A percentile compares a stretch with the other conserved stretches of the same genome.
Conservation (phyloP, 768 basidiomycete genomes). For the Tylopilus cervinicoccineus region DNA sequence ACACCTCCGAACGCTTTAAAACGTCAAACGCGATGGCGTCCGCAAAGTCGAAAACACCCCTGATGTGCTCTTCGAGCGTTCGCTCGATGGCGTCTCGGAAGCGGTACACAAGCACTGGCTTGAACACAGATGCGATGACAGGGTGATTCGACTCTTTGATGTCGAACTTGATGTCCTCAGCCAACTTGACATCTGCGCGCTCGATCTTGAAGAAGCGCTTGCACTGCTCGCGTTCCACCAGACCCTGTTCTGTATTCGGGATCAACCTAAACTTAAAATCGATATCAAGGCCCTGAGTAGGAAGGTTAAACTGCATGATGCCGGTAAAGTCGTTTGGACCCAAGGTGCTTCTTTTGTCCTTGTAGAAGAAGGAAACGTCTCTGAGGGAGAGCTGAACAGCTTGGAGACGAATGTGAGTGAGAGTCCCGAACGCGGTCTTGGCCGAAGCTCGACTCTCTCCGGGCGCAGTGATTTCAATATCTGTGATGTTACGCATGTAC, state of each 20-base stretch:
- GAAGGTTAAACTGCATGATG: slow-evolving; percentile 56
- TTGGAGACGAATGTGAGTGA: slow-evolving; percentile 63
- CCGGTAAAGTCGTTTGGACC: slow-evolving; percentile 59
- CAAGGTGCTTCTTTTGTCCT: slow-evolving; percentile 52
- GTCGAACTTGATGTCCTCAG: slow-evolving; percentile 50
- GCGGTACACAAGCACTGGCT: slow-evolving; percentile 53
- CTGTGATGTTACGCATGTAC: slow-evolving; percentile 69
- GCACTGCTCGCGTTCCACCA: slow-evolving; percentile 40
- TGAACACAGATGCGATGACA: slow-evolving; percentile 57
- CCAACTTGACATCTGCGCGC: slow-evolving; percentile 48
- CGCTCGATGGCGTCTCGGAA: slow-evolving; percentile 59
- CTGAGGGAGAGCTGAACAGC: slow-evolving; percentile 59
- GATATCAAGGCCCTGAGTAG: slow-evolving; percentile 63
- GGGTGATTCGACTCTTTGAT: slow-evolving; percentile 63
- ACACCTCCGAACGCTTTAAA: slow-evolving; percentile 54
- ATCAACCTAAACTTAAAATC: slow-evolving; percentile 65
- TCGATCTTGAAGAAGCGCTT: slow-evolving; percentile 60
- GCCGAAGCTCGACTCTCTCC: slow-evolving; percentile 29
- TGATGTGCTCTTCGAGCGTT: slow-evolving; percentile 53
- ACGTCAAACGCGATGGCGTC: slow-evolving; percentile 62
- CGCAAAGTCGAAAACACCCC: slow-evolving; percentile 44
- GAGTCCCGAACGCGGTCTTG: slow-evolving; percentile 52
- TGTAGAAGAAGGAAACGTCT: slow-evolving; percentile 73
- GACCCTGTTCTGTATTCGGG: slow-evolving; percentile 42
- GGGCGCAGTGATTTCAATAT: slow-evolving; percentile 49